Conservation (phyloP, 768 basidiomycete species). For the Crepidotus variabilis region DNA sequence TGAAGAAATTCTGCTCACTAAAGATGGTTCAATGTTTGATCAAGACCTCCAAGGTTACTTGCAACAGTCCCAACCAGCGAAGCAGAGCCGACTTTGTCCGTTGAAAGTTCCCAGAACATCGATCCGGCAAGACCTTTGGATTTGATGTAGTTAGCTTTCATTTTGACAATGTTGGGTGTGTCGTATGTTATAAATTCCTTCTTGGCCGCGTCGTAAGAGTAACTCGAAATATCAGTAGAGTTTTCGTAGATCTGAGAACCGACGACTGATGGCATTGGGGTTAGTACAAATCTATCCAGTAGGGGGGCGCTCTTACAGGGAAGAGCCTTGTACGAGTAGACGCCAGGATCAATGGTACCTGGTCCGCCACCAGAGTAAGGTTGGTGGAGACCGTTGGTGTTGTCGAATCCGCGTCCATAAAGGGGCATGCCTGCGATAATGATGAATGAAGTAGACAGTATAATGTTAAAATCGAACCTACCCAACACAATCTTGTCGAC, state of each 20-base stretch:
- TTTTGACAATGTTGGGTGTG: slow-evolving; percentile 59
- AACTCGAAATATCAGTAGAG: slow-evolving; percentile 64
- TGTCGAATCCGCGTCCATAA: slow-evolving; percentile 76
- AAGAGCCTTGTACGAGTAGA: slow-evolving; percentile 73
- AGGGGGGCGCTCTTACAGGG: slow-evolving; percentile 36
- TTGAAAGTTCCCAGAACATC: slow-evolving; percentile 77
- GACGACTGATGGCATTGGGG: slow-evolving; percentile 28
- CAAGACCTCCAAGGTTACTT: slow-evolving; percentile 46
- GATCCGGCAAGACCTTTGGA: slow-evolving; percentile 59
- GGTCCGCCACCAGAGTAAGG: slow-evolving; percentile 73
- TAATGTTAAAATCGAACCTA: slow-evolving; percentile 13
- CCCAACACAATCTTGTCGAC: slow-evolving; percentile 66
- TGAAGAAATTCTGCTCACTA: slow-evolving; percentile 27
- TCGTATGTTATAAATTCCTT: slow-evolving; percentile 76
- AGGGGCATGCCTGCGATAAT: slow-evolving; percentile 61
- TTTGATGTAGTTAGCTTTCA: slow-evolving; percentile 68
- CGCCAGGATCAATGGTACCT: slow-evolving; percentile 64
- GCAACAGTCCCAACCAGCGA: slow-evolving; percentile 55
- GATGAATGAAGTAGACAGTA: background rate
- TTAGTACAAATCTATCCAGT: background rate
- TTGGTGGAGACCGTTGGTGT: slow-evolving; percentile 61
- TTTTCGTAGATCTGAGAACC: slow-evolving; percentile 66
- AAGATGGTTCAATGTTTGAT: slow-evolving; percentile 64
- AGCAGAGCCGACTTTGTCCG: slow-evolving; percentile 51
- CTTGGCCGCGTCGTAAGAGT: slow-evolving; percentile 69